Conservation (phyloP, 495 filamentous ascomycete genomes). For the Massariosphaeria phaeospora region DNA sequence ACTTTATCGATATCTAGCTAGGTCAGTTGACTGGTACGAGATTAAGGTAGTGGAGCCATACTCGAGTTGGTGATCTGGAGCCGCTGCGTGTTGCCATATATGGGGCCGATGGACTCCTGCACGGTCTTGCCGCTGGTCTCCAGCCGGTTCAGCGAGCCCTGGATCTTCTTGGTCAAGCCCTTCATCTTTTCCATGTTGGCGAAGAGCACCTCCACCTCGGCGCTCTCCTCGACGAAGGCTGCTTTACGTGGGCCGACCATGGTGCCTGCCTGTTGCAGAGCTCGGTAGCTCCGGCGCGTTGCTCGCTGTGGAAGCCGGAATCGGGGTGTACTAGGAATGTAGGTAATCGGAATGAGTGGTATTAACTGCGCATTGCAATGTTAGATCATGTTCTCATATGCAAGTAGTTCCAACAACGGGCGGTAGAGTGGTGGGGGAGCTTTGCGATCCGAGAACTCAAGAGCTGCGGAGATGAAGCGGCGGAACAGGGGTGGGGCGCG, state of each 20-base stretch:
- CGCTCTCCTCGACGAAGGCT: constrained; percentile 63
- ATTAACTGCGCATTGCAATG: too few species aligned
- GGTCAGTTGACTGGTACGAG: background rate
- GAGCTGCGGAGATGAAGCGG: too few species aligned
- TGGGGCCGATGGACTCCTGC: constrained; percentile 83
- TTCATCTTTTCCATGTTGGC: constrained; percentile 64
- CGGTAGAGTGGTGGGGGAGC: too few species aligned
- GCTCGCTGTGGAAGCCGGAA: background rate
- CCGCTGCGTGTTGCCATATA: constrained; percentile 85
- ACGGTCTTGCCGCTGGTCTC: constrained; percentile 84
- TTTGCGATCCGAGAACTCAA: too few species aligned
- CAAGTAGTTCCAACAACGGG: too few species aligned
- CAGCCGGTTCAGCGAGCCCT: constrained; percentile 75
- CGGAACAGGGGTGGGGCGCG: too few species aligned
- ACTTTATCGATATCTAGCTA: constrained; percentile 76
- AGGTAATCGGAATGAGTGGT: too few species aligned
- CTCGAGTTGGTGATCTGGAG: constrained; percentile 78
- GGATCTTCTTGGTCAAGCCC: constrained; percentile 84
- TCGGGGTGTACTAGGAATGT: background rate
- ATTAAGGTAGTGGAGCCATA: constrained; percentile 37
- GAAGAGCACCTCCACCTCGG: constrained; percentile 64
- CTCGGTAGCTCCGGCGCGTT: constrained; percentile 2
- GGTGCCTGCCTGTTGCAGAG: constrained; percentile 20
- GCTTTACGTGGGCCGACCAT: constrained; percentile 34
- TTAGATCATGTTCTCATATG: too few species aligned